Base-by-base conservation (phyloP, 495 filamentous ascomycete genomes). In the Cudoniella acicularis region DNA sequence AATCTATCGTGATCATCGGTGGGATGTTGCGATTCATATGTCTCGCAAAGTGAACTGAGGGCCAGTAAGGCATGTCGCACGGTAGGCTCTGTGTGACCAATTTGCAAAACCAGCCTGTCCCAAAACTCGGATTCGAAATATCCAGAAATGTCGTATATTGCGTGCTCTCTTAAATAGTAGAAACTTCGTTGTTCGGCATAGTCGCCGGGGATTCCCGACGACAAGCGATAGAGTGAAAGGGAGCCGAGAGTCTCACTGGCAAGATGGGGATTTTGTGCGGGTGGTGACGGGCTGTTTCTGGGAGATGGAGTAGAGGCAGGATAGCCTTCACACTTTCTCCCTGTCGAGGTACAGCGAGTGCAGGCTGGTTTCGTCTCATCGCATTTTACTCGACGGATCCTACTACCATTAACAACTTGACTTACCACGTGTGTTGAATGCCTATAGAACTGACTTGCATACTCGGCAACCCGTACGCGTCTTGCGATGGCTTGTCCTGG, bases 241-340 rank as follows among this genome's bases (percentile, higher is more conserved):
- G 30, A 36, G 30, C 30, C 30, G 30, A 36, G 30, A 36, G 30
- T 36, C 30, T 36, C 30, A 36, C 30, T 36, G 30, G 30, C 30
- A 36, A 36, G 30, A 36, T 36, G 6, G 30, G 30, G 30, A 36
- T 36, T 36, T 36, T 4, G 30, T 36, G 30, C 30, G 30, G 30
- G 30, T 36, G 30, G 30, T 36, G 30, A 36, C 30, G 6, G 30
- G 30, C 30, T 36, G 6, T 36, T 13, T 36, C 30, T 36, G 30
- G 30, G 30, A 36, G 30, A 36, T 36, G 30, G 30, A 36, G 30
- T 17, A 74, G 77, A 62, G 61, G 0, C 43, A 49, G 40, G 77
- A 58, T 84, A 84, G 30, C 81, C 83, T 56, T 83, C 82, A 66
- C 83, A 87, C 21, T 72, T 67, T 16, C 82, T 77, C 42, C 83